Percentiles rank a stretch among this genome's conserved stretches.
phyloP scores from a whole-genome alignment of 2,329 filamentous ascomycete genomes.

The Fusarium poae region DNA sequence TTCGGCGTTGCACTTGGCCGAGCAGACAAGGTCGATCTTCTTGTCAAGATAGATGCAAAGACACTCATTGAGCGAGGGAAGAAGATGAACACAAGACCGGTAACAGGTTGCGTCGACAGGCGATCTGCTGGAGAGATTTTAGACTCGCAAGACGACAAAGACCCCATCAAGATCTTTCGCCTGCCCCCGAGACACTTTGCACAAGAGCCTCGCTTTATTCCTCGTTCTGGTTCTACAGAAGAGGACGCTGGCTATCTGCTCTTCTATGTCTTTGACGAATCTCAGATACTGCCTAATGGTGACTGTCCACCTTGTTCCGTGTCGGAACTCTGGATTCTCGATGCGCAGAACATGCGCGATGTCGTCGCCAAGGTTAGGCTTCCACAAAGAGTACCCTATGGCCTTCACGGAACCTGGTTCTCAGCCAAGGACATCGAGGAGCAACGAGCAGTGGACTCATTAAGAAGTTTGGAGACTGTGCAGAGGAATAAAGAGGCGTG shows the following conservation, averaged over 20 bases:
- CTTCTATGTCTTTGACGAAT: constrained; percentile 78
- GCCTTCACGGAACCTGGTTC: constrained; percentile 75
- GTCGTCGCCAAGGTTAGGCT: constrained; percentile 70
- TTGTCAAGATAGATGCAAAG: constrained; percentile 71
- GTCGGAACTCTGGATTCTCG: constrained; percentile 77
- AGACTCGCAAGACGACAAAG: constrained; percentile 57
- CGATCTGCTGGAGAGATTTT: constrained; percentile 67
- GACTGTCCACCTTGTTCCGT: constrained; percentile 59
- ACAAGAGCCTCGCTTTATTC: constrained; percentile 76
- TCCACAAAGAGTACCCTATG: constrained; percentile 77
- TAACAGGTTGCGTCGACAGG: constrained; percentile 73
- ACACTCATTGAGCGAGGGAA: constrained; percentile 67
- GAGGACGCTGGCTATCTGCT: constrained; percentile 78
- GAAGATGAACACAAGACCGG: constrained; percentile 57
- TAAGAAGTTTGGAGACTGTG: constrained; percentile 8
- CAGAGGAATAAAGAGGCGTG: constrained; percentile 10
- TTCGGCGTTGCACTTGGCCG: constrained; percentile 73
- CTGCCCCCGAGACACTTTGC: constrained; percentile 73
- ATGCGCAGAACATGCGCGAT: constrained; percentile 72
- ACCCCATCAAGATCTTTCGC: constrained; percentile 72
- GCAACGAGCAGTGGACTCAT: constrained; percentile 56
- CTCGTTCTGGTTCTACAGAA: constrained; percentile 54
- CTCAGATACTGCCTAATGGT: constrained; percentile 67
- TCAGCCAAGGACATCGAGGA: constrained; percentile 62
- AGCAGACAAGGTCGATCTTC: constrained; percentile 74